Conservation (phyloP, 1,284 basidiomycete species). For the Porogramme epimiltina region DNA sequence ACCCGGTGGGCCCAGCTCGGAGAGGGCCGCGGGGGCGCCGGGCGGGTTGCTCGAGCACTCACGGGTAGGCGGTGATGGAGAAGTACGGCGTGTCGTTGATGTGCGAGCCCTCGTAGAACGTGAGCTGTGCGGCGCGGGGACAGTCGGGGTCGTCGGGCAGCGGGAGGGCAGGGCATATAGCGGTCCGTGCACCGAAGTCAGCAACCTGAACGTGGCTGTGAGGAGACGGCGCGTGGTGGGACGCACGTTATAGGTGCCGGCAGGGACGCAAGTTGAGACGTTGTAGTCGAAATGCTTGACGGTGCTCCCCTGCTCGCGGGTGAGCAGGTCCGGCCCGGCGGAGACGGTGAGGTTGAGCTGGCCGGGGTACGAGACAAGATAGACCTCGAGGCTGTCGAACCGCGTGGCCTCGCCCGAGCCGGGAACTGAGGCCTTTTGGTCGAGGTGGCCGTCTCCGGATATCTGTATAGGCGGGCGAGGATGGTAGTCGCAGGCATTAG, state of each 20-base stretch:
- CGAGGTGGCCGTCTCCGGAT: constrained; percentile 50
- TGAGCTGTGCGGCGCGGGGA: constrained; percentile 35
- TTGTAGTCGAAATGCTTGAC: constrained; percentile 50
- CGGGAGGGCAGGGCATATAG: no score
- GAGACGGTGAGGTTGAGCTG: constrained; percentile 51
- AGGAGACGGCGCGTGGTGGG: constrained; percentile 7
- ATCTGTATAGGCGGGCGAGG: constrained; percentile 35
- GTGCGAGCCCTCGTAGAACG: constrained; percentile 49
- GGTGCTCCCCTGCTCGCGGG: constrained; percentile 43
- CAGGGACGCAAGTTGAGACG: constrained; percentile 45
- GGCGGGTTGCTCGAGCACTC: constrained; percentile 1
- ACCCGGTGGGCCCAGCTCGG: background rate
- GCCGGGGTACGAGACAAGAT: constrained; percentile 46
- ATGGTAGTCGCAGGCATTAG: no score
- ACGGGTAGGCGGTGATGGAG: constrained; percentile 46
- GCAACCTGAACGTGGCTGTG: no score
- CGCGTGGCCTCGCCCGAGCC: constrained; percentile 42
- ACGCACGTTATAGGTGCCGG: constrained; percentile 50
- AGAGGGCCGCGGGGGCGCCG: background rate
- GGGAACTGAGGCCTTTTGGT: constrained; percentile 37
- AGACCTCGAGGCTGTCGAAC: constrained; percentile 49
- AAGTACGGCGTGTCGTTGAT: constrained; percentile 41
- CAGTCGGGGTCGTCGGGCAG: background rate
- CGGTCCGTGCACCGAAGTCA: no score
- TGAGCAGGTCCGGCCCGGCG: constrained; percentile 40